Evolutionary conservation across 2,329 filamentous ascomycete genomes (phyloP).

Genomic region (Sarocladiaceae sp.): DNA sequence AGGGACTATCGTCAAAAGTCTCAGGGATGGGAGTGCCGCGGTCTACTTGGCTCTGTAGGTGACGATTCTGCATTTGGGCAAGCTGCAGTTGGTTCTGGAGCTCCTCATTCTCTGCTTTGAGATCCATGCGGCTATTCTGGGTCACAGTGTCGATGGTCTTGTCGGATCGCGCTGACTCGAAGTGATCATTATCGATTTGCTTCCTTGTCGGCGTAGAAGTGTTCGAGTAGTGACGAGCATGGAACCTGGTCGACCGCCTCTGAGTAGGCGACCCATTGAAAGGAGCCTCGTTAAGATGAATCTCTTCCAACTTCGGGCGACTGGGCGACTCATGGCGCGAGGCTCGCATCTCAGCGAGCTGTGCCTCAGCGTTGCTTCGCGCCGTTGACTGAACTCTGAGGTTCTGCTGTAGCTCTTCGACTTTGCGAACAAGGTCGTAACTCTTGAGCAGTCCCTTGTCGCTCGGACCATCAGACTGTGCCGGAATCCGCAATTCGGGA

Average conservation of each 20-base stretch:
- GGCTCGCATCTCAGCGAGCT: constrained; percentile 73
- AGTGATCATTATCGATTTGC: constrained; percentile 55
- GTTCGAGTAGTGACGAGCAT: constrained; percentile 62
- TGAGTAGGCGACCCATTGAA: constrained; percentile 72
- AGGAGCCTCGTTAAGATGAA: constrained; percentile 77
- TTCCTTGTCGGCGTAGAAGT: constrained; percentile 74
- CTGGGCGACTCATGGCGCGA: constrained; percentile 66
- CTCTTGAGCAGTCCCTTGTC: constrained; percentile 68
- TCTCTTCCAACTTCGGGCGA: constrained; percentile 78
- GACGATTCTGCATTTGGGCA: constrained; percentile 90
- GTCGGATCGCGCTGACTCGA: constrained; percentile 81
- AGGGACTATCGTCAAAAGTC: constrained; percentile 66
- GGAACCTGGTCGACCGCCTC: constrained; percentile 52
- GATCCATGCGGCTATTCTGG: constrained; percentile 85
- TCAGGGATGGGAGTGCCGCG: constrained; percentile 60
- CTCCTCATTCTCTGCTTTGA: constrained; percentile 86
- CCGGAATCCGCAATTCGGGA: constrained; percentile 62
- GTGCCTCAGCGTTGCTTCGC: constrained; percentile 75
- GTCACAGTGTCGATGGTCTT: constrained; percentile 75
- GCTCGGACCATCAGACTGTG: constrained; percentile 52
- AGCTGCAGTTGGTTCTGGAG: constrained; percentile 92
- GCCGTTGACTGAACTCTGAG: constrained; percentile 79
- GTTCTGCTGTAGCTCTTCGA: constrained; percentile 86
- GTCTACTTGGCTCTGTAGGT: constrained; percentile 83
- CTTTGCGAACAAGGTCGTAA: constrained; percentile 80